Evolutionary conservation across 1,284 basidiomycete genomes (phyloP), one percentile per base, ranked within the genome.

Genomic region (Ustilago shanxiensis): DNA sequence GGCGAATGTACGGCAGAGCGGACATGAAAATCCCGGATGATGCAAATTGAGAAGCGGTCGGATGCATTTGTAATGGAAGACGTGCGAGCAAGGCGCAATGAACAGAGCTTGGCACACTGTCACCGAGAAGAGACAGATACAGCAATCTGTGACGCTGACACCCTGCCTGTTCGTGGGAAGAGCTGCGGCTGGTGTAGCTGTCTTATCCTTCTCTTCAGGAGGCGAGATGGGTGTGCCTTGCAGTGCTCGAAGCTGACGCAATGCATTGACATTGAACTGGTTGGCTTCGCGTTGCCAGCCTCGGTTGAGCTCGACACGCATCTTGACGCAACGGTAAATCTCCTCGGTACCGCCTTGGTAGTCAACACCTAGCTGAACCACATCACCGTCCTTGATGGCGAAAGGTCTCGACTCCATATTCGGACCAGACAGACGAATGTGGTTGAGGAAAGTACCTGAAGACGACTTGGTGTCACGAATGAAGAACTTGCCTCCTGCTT

Each of bases 51-150:
- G 89, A 18, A 98, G 89, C 0, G 95, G 95, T 0, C 95, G 91
- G 77, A 99, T 96, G 87, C 97, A 99, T 87, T 98, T 98, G 90
- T 93, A 98, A 87, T 98, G 96, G 89, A 97, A 98, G 0, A 95
- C 92, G 87, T 98, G 96, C 7, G 94, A 96, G 81, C 83, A 87
- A 0, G 85, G 85, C 33, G 95, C 95, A 84, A 99, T 96, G 88
- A 99, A 99, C 28, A 99, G 90, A 0, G 95, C 93, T 87, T 99
- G 96, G 74, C 93, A 94, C 79, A 98, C 95, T 0, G 93, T 93
- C 5, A 99, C 95, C 5, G 91, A 89, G 88, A 97, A 98, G 20
- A 99, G 89, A 64, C 84, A 86, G 63, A 86, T 86, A 63, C 84
- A 86, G 69, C 84, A 86, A 54, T 86, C 83, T 4, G 82, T 82